Conservation (phyloP, 1,284 basidiomycete genomes). For the Inonotus obliquus region DNA sequence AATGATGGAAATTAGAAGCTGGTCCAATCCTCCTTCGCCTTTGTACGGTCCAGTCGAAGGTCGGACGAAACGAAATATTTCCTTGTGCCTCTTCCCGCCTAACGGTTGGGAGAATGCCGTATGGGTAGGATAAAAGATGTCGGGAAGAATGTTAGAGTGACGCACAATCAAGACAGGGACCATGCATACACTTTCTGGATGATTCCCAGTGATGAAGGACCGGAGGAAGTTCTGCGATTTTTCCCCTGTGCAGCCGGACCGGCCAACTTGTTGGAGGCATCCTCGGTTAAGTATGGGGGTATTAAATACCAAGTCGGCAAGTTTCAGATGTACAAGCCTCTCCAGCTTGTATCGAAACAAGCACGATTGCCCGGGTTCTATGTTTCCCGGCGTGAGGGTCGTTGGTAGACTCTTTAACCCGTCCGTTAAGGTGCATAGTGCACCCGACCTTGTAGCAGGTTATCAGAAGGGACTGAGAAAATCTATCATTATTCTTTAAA, state of each 20-base stretch:
- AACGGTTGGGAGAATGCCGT: background rate
- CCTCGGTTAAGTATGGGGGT: slow-evolving; percentile 49
- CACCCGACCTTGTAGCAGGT: no score
- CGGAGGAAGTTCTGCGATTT: no score
- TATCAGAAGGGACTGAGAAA: no score
- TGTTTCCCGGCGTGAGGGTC: no score
- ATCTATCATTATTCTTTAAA: no score
- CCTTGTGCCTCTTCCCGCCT: slow-evolving; percentile 59
- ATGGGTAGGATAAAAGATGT: background rate
- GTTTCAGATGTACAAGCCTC: slow-evolving; percentile 69
- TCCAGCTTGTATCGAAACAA: slow-evolving; percentile 56
- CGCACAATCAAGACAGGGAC: background rate
- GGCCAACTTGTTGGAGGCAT: slow-evolving; percentile 5
- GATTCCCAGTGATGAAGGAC: background rate
- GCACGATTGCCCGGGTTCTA: no score
- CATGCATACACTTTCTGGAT: background rate
- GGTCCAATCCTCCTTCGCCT: slow-evolving; percentile 62
- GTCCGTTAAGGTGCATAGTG: no score
- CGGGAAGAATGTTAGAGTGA: background rate
- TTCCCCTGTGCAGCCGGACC: background rate
- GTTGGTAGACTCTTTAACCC: no score
- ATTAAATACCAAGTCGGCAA: slow-evolving; percentile 58
- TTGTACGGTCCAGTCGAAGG: slow-evolving; percentile 45
- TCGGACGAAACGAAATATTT: slow-evolving; percentile 69
- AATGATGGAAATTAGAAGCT: slow-evolving; percentile 66